Base-by-base conservation (phyloP, 2,329 filamentous ascomycete genomes). In the Trichoderma harzianum region DNA sequence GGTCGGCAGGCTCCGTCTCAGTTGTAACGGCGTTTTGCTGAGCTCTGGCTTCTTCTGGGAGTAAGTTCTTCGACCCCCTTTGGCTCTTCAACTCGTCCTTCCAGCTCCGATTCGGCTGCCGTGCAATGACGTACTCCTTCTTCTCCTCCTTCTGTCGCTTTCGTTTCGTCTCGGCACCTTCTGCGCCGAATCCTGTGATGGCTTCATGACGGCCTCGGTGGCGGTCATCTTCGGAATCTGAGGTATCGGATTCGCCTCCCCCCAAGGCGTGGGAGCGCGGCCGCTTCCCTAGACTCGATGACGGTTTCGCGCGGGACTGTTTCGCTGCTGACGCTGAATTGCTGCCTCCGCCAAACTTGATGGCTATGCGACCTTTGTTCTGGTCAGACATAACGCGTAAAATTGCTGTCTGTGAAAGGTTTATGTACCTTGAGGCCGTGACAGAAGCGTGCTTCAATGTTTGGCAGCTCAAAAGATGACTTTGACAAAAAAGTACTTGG, bases 71-170 rank as follows among this genome's bases (percentile, higher is more conserved):
- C 74, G 86, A 82, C 71, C 82, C 82, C 47, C 79, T 78, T 73
- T 82, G 80, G 73, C 84, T 85, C 74, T 83, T 84, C 73, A 83
- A 81, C 71, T 90, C 87, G 72, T 85, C 84, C 76, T 86, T 84
- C 90, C 89, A 91, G 81, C 92, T 88, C 68, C 86, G 84, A 79
- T 92, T 92, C 74, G 83, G 81, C 76, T 87, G 84, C 51, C 82
- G 82, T 34, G 84, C 82, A 74, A 93, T 93, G 21, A 92, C 82
- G 58, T 89, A 83, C 8, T 84, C 76, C 72, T 79, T 80, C 72
- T 79, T 79, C 39, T 75, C 74, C n/a, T 74, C 74, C 63, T 73
- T 75, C 24, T 71, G 12, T 72, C 57, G 82, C 79, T 74, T 79
- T 74, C 74, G 78, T 73, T 78, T 87, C 82, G 75, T 80, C 73